A percentile compares a stretch with the other conserved stretches of the same genome.
These are phyloP conservation scores for Camellia lanceoleosa DNA, from an alignment of 148 eudicot genomes.

Conservation along the genomic window DNA sequence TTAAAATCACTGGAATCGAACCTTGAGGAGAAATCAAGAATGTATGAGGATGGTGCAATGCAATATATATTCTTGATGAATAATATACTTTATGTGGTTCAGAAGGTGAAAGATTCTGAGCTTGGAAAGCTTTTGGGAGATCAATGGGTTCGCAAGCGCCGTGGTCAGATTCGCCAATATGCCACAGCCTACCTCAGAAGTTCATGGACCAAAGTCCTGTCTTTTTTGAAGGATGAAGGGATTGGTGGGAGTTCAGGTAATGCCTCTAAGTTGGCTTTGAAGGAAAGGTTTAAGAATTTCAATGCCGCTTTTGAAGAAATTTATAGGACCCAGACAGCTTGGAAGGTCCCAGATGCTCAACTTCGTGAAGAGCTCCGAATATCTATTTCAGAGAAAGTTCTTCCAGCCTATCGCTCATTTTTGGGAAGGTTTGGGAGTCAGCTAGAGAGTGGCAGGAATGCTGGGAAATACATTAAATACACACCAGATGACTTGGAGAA, in stretches of 20 bases:
- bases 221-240: conserved; percentile 88
- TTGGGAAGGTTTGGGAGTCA: conserved; percentile 81
- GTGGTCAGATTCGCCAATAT: conserved; percentile 67
- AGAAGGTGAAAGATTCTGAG: conserved; percentile 88
- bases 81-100: conserved; percentile 76
- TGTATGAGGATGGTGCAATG: conserved; percentile 71
- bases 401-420: conserved; percentile 87
- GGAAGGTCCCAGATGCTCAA: conserved; percentile 93
- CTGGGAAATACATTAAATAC: conserved; percentile 87
- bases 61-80: conserved; percentile 82
- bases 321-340: conserved; percentile 73
- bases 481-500: conserved; percentile 86
- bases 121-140: conserved; percentile 80
- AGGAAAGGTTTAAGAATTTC: conserved; percentile 87
- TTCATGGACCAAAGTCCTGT: conserved; percentile 72
- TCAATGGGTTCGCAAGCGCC: conserved; percentile 73
- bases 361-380: conserved; percentile 86
- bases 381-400: conserved; percentile 80
- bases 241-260: conserved; percentile 65
- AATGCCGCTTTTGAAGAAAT: conserved; percentile 88
- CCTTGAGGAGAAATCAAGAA: conserved; percentile 73
- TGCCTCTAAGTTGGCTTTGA: conserved; percentile 65
- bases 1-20: conserved; percentile 55
- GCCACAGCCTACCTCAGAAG: conserved; percentile 79
- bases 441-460: conserved; percentile 69